Base-by-base conservation (phyloP, 495 filamentous ascomycete genomes). In the Neurospora sp. region DNA sequence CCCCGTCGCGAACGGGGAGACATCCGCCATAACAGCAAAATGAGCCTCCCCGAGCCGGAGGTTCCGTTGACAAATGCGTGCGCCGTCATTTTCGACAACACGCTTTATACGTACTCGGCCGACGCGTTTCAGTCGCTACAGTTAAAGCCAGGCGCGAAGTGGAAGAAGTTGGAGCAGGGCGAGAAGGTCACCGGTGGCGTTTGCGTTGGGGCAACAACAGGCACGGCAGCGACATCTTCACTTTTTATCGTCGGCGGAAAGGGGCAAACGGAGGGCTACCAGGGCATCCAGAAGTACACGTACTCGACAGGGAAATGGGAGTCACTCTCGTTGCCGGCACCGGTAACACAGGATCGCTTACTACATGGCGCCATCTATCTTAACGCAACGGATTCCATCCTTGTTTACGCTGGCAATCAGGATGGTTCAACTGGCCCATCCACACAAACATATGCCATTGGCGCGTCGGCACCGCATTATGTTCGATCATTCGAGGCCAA, bases 191-290 rank as follows among this genome's bases (percentile, higher is more conserved):
- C 86, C 9, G 92, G 92, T 69, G 92, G 87, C 5, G 89, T 88
- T 5, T 99, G 96, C 82, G 91, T 98, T 12, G 89, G 88, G 39
- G 90, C 90, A 18, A 88, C 87, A 23, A 83, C 88, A 20, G 82
- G 89, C 41, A 83, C 89, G 74, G 66, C 78, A 11, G 80, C 82
- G 66, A 78, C 80, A 12, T 84, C 86, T n/a, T 90, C 88, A 9
- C 86, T 99, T 14, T 98, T 93, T 76, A 87, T 99, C 72, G 89
- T 99, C 62, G 96, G 96, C 59, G 96, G 96, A 41, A 87, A 86
- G 69, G 82, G 85, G 18, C 82, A 83, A 12, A 78, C 82, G 23
- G 79, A 77, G 5, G 84, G 88, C 39, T 96, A 94, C 77, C 79
- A 87, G 39, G 96, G 96, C n/a, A 79, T 99, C 37, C 94, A 97